Evolutionary conservation across 73 alveolate genomes (phyloP).

Genomic region (Effrenium voratum): DNA sequence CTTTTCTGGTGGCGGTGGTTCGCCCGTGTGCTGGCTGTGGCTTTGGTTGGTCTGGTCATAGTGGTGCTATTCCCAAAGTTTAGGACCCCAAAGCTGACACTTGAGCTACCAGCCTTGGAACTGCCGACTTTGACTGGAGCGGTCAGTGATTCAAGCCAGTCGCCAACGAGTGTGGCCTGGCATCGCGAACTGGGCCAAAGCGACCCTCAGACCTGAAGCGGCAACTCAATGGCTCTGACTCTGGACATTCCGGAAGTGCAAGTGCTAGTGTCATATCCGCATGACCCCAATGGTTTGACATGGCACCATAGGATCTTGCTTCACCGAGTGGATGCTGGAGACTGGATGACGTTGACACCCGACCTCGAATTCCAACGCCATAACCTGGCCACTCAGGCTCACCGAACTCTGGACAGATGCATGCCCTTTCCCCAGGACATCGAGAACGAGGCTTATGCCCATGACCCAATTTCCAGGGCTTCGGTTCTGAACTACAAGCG

Average conservation of each 20-base stretch:
- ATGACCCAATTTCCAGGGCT: not conserved
- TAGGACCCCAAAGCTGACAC: not conserved
- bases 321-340: not conserved
- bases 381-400: not conserved
- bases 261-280: not conserved
- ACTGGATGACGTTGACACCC: constrained; percentile 25
- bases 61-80: not conserved
- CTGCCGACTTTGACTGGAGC: not conserved
- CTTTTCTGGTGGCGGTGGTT: not conserved
- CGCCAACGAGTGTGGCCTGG: not conserved
- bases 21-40: not conserved
- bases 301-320: constrained; percentile 16
- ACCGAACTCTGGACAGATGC: not conserved
- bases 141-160: not conserved
- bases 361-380: not conserved
- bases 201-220: constrained; percentile 6
- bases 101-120: not conserved
- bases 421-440: constrained; percentile 16
- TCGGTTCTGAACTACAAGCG: not conserved
- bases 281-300: not conserved
- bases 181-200: not conserved
- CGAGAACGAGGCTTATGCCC: not conserved
- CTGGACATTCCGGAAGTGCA: not conserved
- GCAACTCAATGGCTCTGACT: not conserved
- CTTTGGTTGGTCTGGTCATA: not conserved